phyloP scores from a whole-genome alignment of 2,329 filamentous ascomycete genomes.

The Pezicula carpinea region DNA sequence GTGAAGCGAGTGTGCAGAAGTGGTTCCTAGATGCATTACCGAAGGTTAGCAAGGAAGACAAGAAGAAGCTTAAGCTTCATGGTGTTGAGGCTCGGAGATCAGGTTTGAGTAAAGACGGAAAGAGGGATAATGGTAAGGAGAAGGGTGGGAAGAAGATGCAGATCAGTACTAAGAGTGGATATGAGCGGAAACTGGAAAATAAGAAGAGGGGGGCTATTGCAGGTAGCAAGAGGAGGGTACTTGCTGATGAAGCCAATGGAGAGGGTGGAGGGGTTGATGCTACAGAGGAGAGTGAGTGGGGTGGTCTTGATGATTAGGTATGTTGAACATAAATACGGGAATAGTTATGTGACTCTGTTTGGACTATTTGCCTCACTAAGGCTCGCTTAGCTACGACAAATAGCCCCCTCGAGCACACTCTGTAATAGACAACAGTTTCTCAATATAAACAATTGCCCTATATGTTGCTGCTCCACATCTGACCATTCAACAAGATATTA shows the following conservation, averaged over 20 bases:
- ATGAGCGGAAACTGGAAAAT: slow-evolving; percentile 64
- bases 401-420: too few species aligned
- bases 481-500: not conserved
- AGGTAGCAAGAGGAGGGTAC: slow-evolving; percentile 53
- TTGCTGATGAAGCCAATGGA: too few species aligned
- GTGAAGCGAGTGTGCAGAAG: slow-evolving; percentile 61
- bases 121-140: slow-evolving; percentile 31
- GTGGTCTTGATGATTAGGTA: slow-evolving; percentile 42
- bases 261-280: slow-evolving; percentile 22
- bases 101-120: slow-evolving; percentile 31
- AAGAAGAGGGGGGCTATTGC: slow-evolving; percentile 60
- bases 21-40: slow-evolving; percentile 90
- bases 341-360: too few species aligned
- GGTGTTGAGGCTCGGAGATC: slow-evolving; percentile 70
- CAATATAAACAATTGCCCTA: too few species aligned
- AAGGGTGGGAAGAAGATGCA: slow-evolving; percentile 35
- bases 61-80: slow-evolving; percentile 73
- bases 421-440: too few species aligned
- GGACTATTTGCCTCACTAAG: too few species aligned
- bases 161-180: slow-evolving; percentile 82
- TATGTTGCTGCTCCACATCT: too few species aligned
- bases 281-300: slow-evolving; percentile 35
- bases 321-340: too few species aligned
- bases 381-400: too few species aligned
- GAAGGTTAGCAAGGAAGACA: slow-evolving; percentile 75